These are phyloP conservation scores for Calendula officinalis DNA, from an alignment of 129 eudicot genomes.

Conservation along the genomic window DNA sequence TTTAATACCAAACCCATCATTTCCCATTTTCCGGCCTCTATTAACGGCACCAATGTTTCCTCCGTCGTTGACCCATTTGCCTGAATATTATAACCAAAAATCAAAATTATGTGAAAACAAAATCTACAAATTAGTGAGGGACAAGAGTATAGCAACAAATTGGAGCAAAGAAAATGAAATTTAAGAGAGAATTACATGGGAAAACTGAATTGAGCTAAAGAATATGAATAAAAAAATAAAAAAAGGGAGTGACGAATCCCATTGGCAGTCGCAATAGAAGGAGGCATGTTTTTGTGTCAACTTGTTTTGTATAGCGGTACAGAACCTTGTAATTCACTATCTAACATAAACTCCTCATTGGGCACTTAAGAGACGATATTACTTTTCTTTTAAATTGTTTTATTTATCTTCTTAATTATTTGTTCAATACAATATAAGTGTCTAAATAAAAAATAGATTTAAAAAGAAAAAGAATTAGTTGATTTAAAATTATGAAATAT, in stretches of 20 bases:
- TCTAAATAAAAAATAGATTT: no score
- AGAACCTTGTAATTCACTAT: no score
- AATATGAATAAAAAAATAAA: conserved; percentile 20
- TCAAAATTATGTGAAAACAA: neutral
- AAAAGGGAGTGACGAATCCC: conserved; percentile 6
- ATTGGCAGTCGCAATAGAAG: conserved; percentile 6
- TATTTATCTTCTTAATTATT: no score
- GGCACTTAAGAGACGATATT: no score
- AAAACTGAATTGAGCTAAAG: conserved; percentile 9
- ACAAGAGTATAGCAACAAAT: no score
- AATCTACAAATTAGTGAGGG: neutral
- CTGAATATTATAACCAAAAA: conserved; percentile 27
- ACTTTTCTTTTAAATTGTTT: no score
- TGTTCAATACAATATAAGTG: no score
- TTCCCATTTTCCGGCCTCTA: conserved; percentile 36
- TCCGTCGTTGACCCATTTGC: conserved; percentile 35
- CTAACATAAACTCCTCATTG: no score
- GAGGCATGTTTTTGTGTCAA: conserved; percentile 22
- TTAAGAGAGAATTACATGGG: conserved; percentile 6
- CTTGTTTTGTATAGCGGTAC: neutral
- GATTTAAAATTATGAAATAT: no score
- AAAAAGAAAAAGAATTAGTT: no score
- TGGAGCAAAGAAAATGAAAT: no score
- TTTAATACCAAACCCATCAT: conserved; percentile 44
- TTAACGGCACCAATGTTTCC: conserved; percentile 55